These are phyloP conservation scores for Rhododendron molle DNA, from an alignment of 148 eudicot genomes.

Conservation along the genomic window DNA sequence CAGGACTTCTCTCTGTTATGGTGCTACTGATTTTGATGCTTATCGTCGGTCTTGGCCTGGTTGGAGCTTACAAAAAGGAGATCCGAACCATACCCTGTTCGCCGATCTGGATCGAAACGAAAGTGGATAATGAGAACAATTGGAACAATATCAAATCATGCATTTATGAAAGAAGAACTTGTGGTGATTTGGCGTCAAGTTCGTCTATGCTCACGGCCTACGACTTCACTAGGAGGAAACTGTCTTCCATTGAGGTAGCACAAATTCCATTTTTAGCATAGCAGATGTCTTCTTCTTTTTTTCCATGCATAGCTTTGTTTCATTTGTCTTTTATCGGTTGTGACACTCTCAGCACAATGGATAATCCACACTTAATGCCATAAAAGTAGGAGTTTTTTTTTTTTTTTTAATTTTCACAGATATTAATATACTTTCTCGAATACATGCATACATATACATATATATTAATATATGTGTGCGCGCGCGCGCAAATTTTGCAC, in stretches of 20 bases:
- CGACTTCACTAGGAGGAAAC: slow-evolving; percentile 19
- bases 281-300: background rate
- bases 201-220: slow-evolving; percentile 17
- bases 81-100: too few species aligned
- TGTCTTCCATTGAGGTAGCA: slow-evolving; percentile 37
- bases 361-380: too few species aligned
- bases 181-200: slow-evolving; percentile 6
- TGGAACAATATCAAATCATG: slow-evolving; percentile 41
- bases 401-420: too few species aligned
- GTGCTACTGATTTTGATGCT: slow-evolving; percentile 22
- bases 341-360: too few species aligned
- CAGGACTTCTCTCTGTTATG: slow-evolving; percentile 18
- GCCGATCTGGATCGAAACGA: background rate
- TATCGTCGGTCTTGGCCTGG: slow-evolving; percentile 24
- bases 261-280: background rate
- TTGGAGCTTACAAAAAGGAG: slow-evolving; percentile 10
- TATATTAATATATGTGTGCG: too few species aligned
- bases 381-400: background rate
- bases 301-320: background rate
- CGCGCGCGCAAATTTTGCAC: too few species aligned
- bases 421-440: too few species aligned
- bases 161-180: slow-evolving; percentile 16
- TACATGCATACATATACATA: too few species aligned
- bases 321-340: background rate
- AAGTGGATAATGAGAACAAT: slow-evolving; percentile 6